phyloP scores from a whole-genome alignment of 768 basidiomycete genomes.

The Phylloporus sp. region DNA sequence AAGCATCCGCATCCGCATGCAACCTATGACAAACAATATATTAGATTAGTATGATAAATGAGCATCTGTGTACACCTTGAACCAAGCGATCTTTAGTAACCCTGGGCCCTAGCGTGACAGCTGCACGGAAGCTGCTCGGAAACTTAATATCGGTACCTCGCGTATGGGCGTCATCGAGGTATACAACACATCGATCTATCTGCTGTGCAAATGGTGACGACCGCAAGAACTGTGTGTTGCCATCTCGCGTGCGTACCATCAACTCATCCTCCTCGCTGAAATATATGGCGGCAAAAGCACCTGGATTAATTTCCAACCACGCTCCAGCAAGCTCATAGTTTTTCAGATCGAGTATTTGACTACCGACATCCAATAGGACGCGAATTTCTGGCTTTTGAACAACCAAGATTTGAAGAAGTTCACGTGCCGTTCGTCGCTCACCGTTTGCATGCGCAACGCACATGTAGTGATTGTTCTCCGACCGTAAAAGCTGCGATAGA shows the following conservation, averaged over 20 bases:
- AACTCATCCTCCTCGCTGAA: conserved; percentile 16
- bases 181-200: conserved; percentile 7
- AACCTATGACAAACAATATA: conserved; percentile 33
- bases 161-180: conserved; percentile 16
- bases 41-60: neutral
- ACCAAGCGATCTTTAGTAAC: conserved; percentile 14
- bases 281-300: conserved; percentile 22
- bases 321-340: conserved; percentile 36
- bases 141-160: conserved; percentile 18
- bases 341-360: conserved; percentile 47
- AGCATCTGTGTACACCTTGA: conserved; percentile 3
- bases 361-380: conserved; percentile 50
- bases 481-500: conserved; percentile 14
- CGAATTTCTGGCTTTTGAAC: conserved; percentile 31
- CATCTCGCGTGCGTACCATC: conserved; percentile 33
- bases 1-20: conserved; percentile 53
- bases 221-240: conserved; percentile 33
- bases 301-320: conserved; percentile 33
- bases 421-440: conserved; percentile 8
- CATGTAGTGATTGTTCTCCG: conserved; percentile 19
- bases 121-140: conserved; percentile 9
- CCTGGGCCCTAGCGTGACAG: conserved; percentile 13
- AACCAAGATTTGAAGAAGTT: conserved; percentile 31
- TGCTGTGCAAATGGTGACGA: conserved; percentile 25
- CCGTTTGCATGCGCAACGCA: neutral